phyloP scores from a whole-genome alignment of 2,329 filamentous ascomycete genomes.

The Drechslerella stenobrocha region DNA sequence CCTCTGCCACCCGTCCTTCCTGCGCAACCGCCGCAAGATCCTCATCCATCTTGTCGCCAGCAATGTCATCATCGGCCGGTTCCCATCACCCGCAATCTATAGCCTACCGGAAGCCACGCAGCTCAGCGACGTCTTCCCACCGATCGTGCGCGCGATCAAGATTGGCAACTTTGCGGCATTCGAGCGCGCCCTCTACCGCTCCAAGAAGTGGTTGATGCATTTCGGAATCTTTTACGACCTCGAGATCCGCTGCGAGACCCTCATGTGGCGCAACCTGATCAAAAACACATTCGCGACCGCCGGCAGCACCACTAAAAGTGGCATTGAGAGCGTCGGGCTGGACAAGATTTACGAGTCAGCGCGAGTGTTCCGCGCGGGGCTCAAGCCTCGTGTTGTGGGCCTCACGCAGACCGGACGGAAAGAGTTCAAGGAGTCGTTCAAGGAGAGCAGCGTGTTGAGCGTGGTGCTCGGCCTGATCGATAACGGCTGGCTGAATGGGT shows the following conservation, averaged over 20 bases:
- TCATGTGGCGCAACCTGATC: conserved; percentile 37
- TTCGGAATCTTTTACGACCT: conserved; percentile 42
- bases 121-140: conserved; percentile 32
- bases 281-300: conserved; percentile 35
- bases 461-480: conserved; percentile 39
- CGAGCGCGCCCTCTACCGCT: conserved; percentile 21
- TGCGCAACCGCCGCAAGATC: conserved; percentile 38
- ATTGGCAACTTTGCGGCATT: conserved; percentile 26
- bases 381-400: conserved; percentile 23
- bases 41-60: conserved; percentile 35
- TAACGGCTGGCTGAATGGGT: conserved; percentile 46
- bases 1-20: conserved; percentile 42
- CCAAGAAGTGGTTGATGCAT: conserved; percentile 37
- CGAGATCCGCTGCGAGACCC: conserved; percentile 37
- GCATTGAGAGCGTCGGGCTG: conserved; percentile 34
- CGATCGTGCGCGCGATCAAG: conserved; percentile 33
- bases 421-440: conserved; percentile 28
- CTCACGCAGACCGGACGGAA: conserved; percentile 9
- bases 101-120: conserved; percentile 33
- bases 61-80: conserved; percentile 41
- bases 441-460: conserved; percentile 35
- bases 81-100: conserved; percentile 29
- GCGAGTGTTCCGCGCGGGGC: conserved; percentile 3
- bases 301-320: conserved; percentile 41
- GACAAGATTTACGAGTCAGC: conserved; percentile 39